These are phyloP conservation scores for Venturia nashicola DNA, from an alignment of 2,329 filamentous ascomycete species.

Conservation along the genomic window DNA sequence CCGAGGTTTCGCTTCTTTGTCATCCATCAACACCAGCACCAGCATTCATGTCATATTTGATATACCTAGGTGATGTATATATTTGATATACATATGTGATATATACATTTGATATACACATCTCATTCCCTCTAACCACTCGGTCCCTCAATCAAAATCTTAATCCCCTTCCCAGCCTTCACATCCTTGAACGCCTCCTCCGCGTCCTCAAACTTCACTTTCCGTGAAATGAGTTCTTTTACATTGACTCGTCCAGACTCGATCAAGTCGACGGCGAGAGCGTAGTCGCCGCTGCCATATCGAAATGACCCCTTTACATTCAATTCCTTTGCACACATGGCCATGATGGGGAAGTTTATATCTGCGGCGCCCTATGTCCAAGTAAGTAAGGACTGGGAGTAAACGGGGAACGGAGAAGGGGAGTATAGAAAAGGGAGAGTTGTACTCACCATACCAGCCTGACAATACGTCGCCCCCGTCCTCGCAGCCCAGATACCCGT, in stretches of 20 bases:
- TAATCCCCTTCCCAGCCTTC: conserved; percentile 68
- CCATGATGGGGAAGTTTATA: conserved; percentile 86
- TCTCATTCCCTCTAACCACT: neutral
- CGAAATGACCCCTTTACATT: conserved; percentile 80
- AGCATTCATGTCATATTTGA: too few species aligned
- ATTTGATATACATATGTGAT: too few species aligned
- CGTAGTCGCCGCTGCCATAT: conserved; percentile 80
- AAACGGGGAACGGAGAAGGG: neutral
- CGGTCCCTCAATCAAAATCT: conserved; percentile 42
- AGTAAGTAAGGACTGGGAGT: conserved; percentile 4
- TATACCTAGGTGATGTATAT: too few species aligned
- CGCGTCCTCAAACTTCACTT: conserved; percentile 68
- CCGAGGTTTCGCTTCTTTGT: neutral
- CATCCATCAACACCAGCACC: neutral
- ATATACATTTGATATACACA: too few species aligned
- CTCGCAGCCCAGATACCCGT: conserved; percentile 36
- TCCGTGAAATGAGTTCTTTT: conserved; percentile 68
- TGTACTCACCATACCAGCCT: conserved; percentile 18
- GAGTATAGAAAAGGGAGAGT: neutral
- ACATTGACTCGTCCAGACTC: conserved; percentile 55
- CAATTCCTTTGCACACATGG: conserved; percentile 79
- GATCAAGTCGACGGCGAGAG: conserved; percentile 68
- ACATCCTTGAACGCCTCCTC: conserved; percentile 81
- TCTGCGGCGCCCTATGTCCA: conserved; percentile 78
- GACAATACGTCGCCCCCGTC: conserved; percentile 35